Evolutionary conservation across 768 basidiomycete genomes (phyloP).

Genomic region (Pisolithus marmoratus): DNA sequence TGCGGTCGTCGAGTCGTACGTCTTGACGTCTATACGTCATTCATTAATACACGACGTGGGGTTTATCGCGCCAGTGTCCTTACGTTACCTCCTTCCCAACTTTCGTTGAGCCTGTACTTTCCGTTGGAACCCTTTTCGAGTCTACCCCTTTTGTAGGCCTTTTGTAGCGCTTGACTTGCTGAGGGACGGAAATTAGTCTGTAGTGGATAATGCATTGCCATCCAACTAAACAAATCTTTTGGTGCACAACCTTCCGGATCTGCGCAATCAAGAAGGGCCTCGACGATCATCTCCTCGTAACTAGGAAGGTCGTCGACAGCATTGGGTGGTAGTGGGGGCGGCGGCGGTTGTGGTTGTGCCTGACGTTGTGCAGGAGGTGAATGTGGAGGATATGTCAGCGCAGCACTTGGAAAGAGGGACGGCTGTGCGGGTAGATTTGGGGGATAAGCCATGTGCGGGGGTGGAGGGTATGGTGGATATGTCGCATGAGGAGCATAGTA

Average conservation of each 20-base stretch:
- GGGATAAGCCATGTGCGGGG: conserved; percentile 25
- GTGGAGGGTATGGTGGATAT: conserved; percentile 26
- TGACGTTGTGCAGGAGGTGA: conserved; percentile 21
- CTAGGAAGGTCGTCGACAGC: conserved; percentile 61
- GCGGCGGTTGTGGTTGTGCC: conserved; percentile 2
- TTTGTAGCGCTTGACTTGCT: conserved; percentile 84
- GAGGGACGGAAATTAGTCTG: conserved; percentile 88
- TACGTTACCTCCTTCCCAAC: conserved; percentile 80
- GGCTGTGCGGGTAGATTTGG: conserved; percentile 24
- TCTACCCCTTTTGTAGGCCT: conserved; percentile 76
- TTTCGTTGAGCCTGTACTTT: conserved; percentile 69
- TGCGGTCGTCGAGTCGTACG: conserved; percentile 80
- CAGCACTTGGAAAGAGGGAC: conserved; percentile 31
- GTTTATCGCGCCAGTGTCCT: conserved; percentile 22
- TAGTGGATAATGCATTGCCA: conserved; percentile 75
- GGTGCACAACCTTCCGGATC: conserved; percentile 77
- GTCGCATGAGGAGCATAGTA: conserved; percentile 48
- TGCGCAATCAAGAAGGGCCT: conserved; percentile 59
- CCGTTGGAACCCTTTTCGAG: conserved; percentile 70
- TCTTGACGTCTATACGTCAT: conserved; percentile 55
- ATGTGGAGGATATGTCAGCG: conserved; percentile 30
- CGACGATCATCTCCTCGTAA: conserved; percentile 90
- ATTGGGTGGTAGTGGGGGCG: conserved; percentile 12
- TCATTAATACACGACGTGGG: conserved; percentile 4
- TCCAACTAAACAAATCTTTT: conserved; percentile 81